Base-by-base conservation (phyloP, 2,329 filamentous ascomycete species). In the Colletotrichum eremochloae region DNA sequence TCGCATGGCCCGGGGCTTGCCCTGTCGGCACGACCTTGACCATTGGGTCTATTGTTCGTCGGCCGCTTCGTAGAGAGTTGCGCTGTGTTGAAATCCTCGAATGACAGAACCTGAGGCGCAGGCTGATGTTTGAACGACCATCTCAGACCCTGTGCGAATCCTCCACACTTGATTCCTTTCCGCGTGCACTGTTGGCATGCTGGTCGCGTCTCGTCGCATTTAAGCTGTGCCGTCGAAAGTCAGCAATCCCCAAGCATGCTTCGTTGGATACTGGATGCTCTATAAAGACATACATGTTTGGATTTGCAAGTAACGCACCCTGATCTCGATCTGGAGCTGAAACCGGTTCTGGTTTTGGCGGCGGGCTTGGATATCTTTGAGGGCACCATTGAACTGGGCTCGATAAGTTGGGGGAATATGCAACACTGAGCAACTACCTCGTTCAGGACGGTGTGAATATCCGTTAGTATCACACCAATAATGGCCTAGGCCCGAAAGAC, bases 121-220 rank as follows among this genome's bases (percentile, higher is more conserved):
- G 69, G 69, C 11, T 84, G 82, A 67, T 84, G 81, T 56, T 84
- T 84, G 73, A 82, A 83, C 0, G 82, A 84, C 82, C 82, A 84
- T 48, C 80, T 81, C 56, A 84, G 78, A 29, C 79, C 79, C 31
- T 80, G 76, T 15, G 74, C 75, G 64, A 80, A 81, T 1, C 79
- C 79, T 15, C 77, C 77, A 46, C 79, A 81, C 31, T 75, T 72
- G 31, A 79, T 76, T 9, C 76, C 76, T n/a, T 77, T 76, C 24
- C 76, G 76, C n/a, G 76, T 36, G 73, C 79, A 81, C 68, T 77
- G 78, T 24, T 72, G 75, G 55, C 79, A 81, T 33, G 74, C 73
- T 1, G 79, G 79, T 50, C 72, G 63, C 1, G 76, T 75, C 75
- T 81, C 79, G 71, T 81, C 79, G 68, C 79, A 81, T 77, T 80